phyloP scores from a whole-genome alignment of 768 basidiomycete species.

The Sporobolomyces pararoseus region DNA sequence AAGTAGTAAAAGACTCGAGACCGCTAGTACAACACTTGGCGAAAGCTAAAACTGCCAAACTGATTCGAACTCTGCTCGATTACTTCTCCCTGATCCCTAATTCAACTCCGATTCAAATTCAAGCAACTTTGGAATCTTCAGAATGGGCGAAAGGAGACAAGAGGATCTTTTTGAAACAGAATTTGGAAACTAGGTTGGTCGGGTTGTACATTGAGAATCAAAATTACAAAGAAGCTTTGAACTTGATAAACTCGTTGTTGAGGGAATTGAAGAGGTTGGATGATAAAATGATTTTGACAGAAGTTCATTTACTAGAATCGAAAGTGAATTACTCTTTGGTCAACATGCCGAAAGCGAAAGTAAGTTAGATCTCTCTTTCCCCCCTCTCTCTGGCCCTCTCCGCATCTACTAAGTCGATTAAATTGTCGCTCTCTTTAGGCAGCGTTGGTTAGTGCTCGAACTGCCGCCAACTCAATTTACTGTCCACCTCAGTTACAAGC shows the following conservation, averaged over 20 bases:
- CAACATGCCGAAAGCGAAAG: slow-evolving; percentile 87
- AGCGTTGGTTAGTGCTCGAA: slow-evolving; percentile 80
- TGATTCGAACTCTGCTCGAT: slow-evolving; percentile 90
- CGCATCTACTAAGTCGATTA: not conserved
- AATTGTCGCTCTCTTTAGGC: slow-evolving; percentile 55
- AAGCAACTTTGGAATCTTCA: slow-evolving; percentile 83
- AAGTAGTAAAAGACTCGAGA: slow-evolving; percentile 76
- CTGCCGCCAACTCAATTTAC: slow-evolving; percentile 92
- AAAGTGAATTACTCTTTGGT: slow-evolving; percentile 82
- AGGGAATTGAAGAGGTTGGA: slow-evolving; percentile 88
- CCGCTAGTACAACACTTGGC: slow-evolving; percentile 89
- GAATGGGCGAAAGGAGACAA: slow-evolving; percentile 88
- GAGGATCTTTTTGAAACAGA: slow-evolving; percentile 92
- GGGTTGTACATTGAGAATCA: slow-evolving; percentile 67
- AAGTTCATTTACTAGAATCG: slow-evolving; percentile 90
- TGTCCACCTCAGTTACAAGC: slow-evolving; percentile 69
- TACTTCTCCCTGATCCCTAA: slow-evolving; percentile 76
- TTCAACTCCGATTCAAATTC: slow-evolving; percentile 70
- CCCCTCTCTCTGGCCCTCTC: not conserved
- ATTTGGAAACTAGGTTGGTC: slow-evolving; percentile 80
- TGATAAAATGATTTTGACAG: slow-evolving; percentile 96
- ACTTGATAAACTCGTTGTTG: slow-evolving; percentile 78
- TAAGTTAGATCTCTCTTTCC: slow-evolving; percentile 46
- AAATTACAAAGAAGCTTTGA: slow-evolving; percentile 72
- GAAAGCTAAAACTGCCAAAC: slow-evolving; percentile 94